Base-by-base conservation (phyloP, 768 basidiomycete species). In the Epithele typhae region DNA sequence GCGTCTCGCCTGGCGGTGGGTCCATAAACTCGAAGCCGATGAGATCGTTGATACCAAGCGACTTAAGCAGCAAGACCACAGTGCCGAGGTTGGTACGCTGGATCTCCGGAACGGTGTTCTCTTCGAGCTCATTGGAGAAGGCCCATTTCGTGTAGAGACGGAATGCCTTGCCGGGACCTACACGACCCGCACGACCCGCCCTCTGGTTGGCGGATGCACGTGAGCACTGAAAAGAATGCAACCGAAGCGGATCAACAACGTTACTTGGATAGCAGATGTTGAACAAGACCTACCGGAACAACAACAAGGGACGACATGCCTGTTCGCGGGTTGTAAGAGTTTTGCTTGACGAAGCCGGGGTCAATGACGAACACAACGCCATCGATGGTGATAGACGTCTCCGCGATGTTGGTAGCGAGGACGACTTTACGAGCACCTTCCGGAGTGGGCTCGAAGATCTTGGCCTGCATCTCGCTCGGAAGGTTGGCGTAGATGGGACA, bases 81-180 rank as follows among this genome's bases (percentile, higher is more conserved):
- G 87, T 92, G 41, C 88, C 93, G 40, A 99, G 72, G 62, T 98
- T 99, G 17, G 96, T 97, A n/a, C 96, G 82, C 60, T 98, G 96
- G 46, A 99, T 99, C 67, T 99, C 96, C 18, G 96, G 96, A 1
- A 98, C 87, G 1, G 96, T 98, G 63, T 96, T 95, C 56, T 92
- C 89, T 59, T 97, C 92, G 35, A 99, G 74, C 64, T 99, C 96
- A 66, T 98, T 97, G 38, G 82, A 70, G 62, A 86, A 99, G 0
- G 96, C 96, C 92, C 94, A 97, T 64, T 98, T 97, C 17, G 96
- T 99, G 67, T 94, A 98, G 17, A 99, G 71, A n/a, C 96, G 83
- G 75, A 99, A 99, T 15, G 94, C 82, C 66, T 99, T 98, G 14
- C 96, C 96, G 11, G 96, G 92, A 2, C 96, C 96, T 14, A 99